Base-by-base conservation (phyloP, 805 yeast species). In the Kodamaea nitidulidarum region DNA sequence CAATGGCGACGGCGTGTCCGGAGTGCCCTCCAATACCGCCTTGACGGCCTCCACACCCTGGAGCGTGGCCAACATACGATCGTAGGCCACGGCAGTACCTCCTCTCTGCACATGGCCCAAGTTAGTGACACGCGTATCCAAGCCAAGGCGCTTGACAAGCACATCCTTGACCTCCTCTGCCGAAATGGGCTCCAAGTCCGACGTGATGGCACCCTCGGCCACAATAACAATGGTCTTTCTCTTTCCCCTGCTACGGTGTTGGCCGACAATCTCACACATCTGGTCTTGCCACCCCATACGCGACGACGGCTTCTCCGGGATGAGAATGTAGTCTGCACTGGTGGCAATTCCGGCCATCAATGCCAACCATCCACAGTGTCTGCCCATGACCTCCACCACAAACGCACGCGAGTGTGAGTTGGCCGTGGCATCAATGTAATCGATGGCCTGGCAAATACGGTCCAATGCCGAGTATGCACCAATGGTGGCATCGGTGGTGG, bases 361-460 rank as follows among this genome's bases (percentile, higher is more conserved):
- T 2, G 95, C 98, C 52, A 93, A 76, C 98, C 98, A 93, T 47
- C 98, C 98, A 73, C 98, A 93, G 63, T 93, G 97, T 58, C 98
- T 80, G 46, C 98, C 98, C 98, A 93, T 93, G 29, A 93, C 98
- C 62, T 93, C 98, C 43, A 93, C 85, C 32, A 93, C 96, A 61
- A 93, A 93, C 6, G 98, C 98, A 56, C 98, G 79, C 10, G 96
- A 87, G 63, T 93, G 98, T 2, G 98, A 91, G 50, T 85, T 79
- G 12, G 98, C 98, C 26, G 98, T 93, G 38, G 97, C 96, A 63
- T 90, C 97, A 50, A 93, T 93, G 68, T 88, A 91, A 64, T 93
- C 98, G 46, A 93, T 88, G 71, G 87, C 82, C 63, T 88, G 86
- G 64, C 95, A 84, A 52, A 93, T 93, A 59, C 98, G 73, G 49